A percentile compares a stretch with the other conserved stretches of the same genome.
phyloP scores from a whole-genome alignment of 805 yeast genomes.

The Brettanomyces nanus region DNA sequence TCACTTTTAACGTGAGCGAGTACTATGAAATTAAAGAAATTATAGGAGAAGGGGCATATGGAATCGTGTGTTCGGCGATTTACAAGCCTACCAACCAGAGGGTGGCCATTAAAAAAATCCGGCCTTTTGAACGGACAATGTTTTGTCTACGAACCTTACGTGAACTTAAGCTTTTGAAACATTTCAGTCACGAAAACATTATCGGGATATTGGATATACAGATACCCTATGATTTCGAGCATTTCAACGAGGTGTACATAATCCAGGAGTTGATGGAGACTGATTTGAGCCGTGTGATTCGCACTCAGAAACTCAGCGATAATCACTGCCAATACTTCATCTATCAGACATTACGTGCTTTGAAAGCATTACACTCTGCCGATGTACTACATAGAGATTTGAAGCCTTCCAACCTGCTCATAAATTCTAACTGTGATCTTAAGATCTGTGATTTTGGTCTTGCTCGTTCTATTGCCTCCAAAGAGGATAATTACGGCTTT shows the following conservation, averaged over 20 bases:
- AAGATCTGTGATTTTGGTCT: slow-evolving; percentile 93
- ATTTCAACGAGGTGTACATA: slow-evolving; percentile 80
- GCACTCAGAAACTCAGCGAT: slow-evolving; percentile 76
- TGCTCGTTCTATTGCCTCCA: slow-evolving; percentile 59
- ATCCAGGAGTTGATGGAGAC: slow-evolving; percentile 88
- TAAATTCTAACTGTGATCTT: slow-evolving; percentile 89
- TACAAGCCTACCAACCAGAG: slow-evolving; percentile 79
- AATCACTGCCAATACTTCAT: slow-evolving; percentile 92
- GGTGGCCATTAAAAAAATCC: slow-evolving; percentile 94
- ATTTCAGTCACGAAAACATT: slow-evolving; percentile 91
- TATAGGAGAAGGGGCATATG: slow-evolving; percentile 95
- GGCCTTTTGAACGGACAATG: slow-evolving; percentile 85
- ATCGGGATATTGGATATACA: slow-evolving; percentile 86
- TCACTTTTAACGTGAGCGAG: slow-evolving; percentile 75
- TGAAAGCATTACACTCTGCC: slow-evolving; percentile 89
- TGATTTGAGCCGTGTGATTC: slow-evolving; percentile 72
- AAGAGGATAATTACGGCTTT: slow-evolving; percentile 62
- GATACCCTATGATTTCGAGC: slow-evolving; percentile 66
- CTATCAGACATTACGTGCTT: slow-evolving; percentile 83
- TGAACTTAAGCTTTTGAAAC: slow-evolving; percentile 80
- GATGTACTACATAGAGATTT: slow-evolving; percentile 89
- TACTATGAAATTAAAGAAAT: slow-evolving; percentile 80
- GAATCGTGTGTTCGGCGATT: slow-evolving; percentile 83
- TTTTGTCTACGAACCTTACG: slow-evolving; percentile 83
- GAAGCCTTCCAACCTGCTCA: slow-evolving; percentile 79